Percentiles rank a stretch among this genome's conserved stretches.
These are phyloP conservation scores for Ceratocystis eucalypticola DNA, from an alignment of 2,329 filamentous ascomycete genomes.

Conservation along the genomic window DNA sequence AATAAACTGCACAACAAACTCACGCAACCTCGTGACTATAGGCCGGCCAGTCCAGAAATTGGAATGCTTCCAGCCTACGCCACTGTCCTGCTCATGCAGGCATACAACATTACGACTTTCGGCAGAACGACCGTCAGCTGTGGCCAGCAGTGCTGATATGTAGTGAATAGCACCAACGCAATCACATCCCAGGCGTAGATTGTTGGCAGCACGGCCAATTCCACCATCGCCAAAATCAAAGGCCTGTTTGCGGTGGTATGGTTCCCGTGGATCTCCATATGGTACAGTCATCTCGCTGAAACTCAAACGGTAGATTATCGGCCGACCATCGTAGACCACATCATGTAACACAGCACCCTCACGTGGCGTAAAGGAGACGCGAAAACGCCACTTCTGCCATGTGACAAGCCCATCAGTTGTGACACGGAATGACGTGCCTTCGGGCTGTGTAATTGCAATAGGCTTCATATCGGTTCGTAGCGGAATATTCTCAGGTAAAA, in stretches of 20 bases:
- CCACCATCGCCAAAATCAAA: slow-evolving; percentile 62
- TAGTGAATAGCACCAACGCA: slow-evolving; percentile 55
- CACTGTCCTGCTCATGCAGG: slow-evolving; percentile 57
- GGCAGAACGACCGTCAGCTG: slow-evolving; percentile 39
- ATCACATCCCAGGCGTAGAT: slow-evolving; percentile 54
- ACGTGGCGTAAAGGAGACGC: slow-evolving; percentile 54
- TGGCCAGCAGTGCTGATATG: slow-evolving; percentile 44
- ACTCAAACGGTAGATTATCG: slow-evolving; percentile 52
- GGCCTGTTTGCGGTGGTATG: slow-evolving; percentile 55
- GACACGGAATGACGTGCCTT: slow-evolving; percentile 53
- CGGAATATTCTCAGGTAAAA: slow-evolving; percentile 32
- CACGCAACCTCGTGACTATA: slow-evolving; percentile 45
- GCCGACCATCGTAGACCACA: slow-evolving; percentile 50
- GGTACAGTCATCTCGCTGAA: slow-evolving; percentile 58
- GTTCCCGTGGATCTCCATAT: slow-evolving; percentile 51
- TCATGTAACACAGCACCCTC: slow-evolving; percentile 61
- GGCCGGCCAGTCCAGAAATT: slow-evolving; percentile 52
- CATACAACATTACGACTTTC: slow-evolving; percentile 48
- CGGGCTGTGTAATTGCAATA: slow-evolving; percentile 56
- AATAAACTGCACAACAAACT: slow-evolving; percentile 55
- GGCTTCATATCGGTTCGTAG: slow-evolving; percentile 46
- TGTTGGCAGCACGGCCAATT: slow-evolving; percentile 53
- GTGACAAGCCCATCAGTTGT: slow-evolving; percentile 34
- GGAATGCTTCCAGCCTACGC: slow-evolving; percentile 58
- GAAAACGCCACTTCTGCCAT: slow-evolving; percentile 58